These are phyloP conservation scores for Fragilariopsis cylindrus DNA, from an alignment of 108 stramenopile genomes.

Conservation along the genomic window DNA sequence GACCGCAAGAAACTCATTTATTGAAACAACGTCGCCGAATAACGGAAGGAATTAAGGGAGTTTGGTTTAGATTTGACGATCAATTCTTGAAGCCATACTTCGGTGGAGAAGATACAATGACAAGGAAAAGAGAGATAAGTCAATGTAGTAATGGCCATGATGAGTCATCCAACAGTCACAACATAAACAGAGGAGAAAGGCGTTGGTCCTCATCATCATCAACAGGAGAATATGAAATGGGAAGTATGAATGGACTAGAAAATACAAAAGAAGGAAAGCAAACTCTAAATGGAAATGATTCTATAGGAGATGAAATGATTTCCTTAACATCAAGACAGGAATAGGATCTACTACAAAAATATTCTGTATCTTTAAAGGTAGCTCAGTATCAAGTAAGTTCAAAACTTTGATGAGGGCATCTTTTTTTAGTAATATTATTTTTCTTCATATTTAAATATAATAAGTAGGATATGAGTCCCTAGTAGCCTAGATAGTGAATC, in stretches of 20 bases:
- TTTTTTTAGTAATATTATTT: too few species aligned
- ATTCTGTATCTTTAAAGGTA: too few species aligned
- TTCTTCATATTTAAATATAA: too few species aligned
- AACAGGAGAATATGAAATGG: conserved; percentile 21
- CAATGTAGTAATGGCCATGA: background rate
- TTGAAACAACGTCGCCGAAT: conserved; percentile 20
- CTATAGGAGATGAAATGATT: conserved; percentile 5
- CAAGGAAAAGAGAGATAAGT: background rate
- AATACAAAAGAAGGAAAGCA: background rate
- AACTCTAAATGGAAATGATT: background rate
- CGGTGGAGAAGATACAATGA: conserved; percentile 45
- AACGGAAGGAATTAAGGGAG: conserved; percentile 46
- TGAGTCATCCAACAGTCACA: background rate
- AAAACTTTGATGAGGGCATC: too few species aligned
- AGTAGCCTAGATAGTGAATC: too few species aligned
- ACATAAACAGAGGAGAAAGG: background rate
- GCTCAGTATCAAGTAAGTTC: too few species aligned
- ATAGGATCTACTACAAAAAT: too few species aligned
- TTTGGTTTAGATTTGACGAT: conserved; percentile 66
- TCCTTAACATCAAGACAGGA: conserved; percentile 8
- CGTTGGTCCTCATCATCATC: conserved; percentile 5
- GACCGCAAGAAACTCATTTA: conserved; percentile 15
- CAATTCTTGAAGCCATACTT: conserved; percentile 62
- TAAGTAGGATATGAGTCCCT: too few species aligned
- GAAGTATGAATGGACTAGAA: background rate